Conservation (phyloP, 202 grass and related monocot species). For the Alloteropsis angusta region DNA sequence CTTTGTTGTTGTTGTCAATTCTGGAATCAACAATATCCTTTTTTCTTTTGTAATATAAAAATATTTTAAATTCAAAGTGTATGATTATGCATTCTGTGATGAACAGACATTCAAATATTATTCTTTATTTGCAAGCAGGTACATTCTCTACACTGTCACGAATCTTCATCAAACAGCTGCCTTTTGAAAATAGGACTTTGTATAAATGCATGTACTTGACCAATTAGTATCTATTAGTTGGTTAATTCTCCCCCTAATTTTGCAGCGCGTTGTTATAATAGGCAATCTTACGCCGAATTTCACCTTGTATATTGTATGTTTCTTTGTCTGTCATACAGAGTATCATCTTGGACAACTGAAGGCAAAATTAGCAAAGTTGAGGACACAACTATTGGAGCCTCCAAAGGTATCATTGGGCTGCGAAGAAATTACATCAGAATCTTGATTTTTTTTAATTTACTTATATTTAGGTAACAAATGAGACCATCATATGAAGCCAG, state of each 20-base stretch:
- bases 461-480: background rate
- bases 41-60: background rate
- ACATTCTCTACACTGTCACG: constrained; percentile 5
- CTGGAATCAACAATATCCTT: background rate
- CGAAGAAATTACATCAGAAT: background rate
- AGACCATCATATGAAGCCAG: background rate
- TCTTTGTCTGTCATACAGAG: constrained; percentile 35
- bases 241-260: background rate
- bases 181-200: background rate
- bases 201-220: background rate
- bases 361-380: constrained; percentile 94
- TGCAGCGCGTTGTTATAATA: background rate
- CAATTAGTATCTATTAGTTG: background rate
- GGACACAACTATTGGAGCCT: constrained; percentile 96
- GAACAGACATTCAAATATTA: background rate
- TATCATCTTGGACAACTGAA: constrained; percentile 99
- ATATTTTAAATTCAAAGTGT: background rate
- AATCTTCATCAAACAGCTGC: background rate
- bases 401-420: constrained; percentile 59
- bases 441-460: background rate
- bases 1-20: background rate
- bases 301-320: constrained; percentile 5
- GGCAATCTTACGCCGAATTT: background rate
- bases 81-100: constrained; percentile 1
- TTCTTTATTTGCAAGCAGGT: background rate